These are phyloP conservation scores for Rhizopogon sp. DNA, from an alignment of 768 basidiomycete species.

Conservation along the genomic window DNA sequence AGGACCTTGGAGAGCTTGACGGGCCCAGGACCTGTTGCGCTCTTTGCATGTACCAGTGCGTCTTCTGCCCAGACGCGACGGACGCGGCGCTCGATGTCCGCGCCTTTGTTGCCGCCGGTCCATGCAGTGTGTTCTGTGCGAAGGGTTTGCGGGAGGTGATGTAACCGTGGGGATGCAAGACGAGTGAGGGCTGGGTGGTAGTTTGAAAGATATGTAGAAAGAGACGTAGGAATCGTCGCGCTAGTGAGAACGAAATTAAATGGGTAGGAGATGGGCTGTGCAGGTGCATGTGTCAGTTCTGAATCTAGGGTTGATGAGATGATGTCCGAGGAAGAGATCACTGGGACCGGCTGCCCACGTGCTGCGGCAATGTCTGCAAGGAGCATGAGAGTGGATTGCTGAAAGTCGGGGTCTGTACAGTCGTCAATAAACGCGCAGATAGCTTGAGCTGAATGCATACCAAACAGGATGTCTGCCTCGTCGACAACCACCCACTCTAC, in stretches of 20 bases:
- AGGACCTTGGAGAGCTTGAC: constrained; percentile 59
- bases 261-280: constrained; percentile 44
- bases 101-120: constrained; percentile 76
- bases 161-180: constrained; percentile 77
- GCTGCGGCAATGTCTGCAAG: constrained; percentile 67
- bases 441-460: constrained; percentile 33
- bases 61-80: constrained; percentile 74
- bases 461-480: constrained; percentile 88
- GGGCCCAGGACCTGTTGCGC: constrained; percentile 14
- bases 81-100: constrained; percentile 74
- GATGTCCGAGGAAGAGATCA: constrained; percentile 15
- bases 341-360: constrained; percentile 26
- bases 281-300: constrained; percentile 4
- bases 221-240: constrained; percentile 81
- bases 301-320: constrained; percentile 9
- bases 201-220: constrained; percentile 56
- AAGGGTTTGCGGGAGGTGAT: constrained; percentile 69
- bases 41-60: constrained; percentile 28
- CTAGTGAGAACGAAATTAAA: constrained; percentile 80
- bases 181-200: constrained; percentile 61
- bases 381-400: constrained; percentile 63
- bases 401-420: constrained; percentile 72
- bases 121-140: constrained; percentile 69
- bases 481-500: constrained; percentile 90
- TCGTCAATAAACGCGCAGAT: background rate